Conservation (phyloP, 441 rosid species). For the Pelargonium cotyledonis region DNA sequence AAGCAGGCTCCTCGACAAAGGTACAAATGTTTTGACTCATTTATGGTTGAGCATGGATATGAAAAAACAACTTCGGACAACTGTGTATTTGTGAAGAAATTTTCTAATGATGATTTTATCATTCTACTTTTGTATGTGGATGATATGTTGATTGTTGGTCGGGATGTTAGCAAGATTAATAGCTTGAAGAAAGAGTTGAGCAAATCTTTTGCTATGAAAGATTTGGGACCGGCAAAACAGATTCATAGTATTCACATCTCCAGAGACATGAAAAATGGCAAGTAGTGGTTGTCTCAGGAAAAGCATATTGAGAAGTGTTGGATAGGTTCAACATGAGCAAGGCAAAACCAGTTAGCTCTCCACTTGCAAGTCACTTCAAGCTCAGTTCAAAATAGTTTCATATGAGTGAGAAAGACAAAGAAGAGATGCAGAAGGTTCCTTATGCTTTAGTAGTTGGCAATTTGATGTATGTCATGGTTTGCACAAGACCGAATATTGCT, state of each 20-base stretch:
- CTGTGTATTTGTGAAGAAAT: not conserved
- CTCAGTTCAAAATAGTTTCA: not conserved
- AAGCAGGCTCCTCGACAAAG: not conserved
- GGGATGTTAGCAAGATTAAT: not conserved
- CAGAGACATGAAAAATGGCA: not conserved
- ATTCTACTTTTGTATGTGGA: not conserved
- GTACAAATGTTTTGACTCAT: not conserved
- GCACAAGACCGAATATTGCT: not conserved
- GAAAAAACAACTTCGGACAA: not conserved
- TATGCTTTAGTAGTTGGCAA: not conserved
- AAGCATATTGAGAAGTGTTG: not conserved
- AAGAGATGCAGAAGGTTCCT: not conserved
- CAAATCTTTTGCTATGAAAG: not conserved
- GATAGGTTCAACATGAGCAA: not conserved
- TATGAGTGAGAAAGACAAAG: not conserved
- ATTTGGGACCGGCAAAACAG: not conserved
- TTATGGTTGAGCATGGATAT: not conserved
- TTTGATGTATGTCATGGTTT: conserved; percentile 3
- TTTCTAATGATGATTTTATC: not conserved
- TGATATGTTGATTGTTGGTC: not conserved
- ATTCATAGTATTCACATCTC: not conserved
- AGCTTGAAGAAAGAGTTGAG: not conserved
- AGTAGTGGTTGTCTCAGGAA: not conserved
- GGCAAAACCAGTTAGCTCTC: not conserved
- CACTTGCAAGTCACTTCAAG: not conserved